Conservation (phyloP, 345 rosid species). For the Eucalyptus caleyi region DNA sequence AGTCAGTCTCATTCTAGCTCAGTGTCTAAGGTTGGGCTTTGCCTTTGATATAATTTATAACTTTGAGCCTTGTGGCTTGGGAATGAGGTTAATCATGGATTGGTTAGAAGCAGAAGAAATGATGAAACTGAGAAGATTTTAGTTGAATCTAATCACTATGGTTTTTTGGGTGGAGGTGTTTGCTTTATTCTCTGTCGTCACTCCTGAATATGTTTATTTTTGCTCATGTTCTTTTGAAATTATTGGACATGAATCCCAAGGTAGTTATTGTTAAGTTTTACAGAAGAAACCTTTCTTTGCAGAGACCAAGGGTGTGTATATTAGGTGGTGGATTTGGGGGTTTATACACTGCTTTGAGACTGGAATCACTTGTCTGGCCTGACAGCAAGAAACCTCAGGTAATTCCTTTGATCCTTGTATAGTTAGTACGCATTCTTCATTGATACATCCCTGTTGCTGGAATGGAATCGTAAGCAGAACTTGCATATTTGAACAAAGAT, state of each 20-base stretch:
- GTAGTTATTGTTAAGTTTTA: background rate
- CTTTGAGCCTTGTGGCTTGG: background rate
- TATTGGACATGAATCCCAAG: background rate
- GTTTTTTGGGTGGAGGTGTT: background rate
- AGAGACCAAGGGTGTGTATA: constrained; percentile 59
- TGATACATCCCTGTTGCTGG: background rate
- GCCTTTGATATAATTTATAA: background rate
- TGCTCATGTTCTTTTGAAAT: background rate
- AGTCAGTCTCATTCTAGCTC: background rate
- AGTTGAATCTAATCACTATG: background rate
- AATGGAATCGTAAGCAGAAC: background rate
- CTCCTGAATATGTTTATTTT: background rate
- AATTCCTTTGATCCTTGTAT: background rate
- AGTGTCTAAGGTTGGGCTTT: background rate
- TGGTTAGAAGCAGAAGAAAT: background rate
- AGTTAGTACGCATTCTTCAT: background rate
- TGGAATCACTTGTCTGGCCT: constrained; percentile 88
- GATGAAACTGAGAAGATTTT: background rate
- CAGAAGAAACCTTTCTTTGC: background rate
- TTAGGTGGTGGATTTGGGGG: constrained; percentile 92
- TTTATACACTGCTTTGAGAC: constrained; percentile 79
- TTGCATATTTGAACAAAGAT: background rate
- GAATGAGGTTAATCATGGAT: background rate
- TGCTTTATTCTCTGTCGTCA: background rate
- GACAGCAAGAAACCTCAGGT: constrained; percentile 77